A percentile compares a stretch with the other conserved stretches of the same genome.
phyloP scores from a whole-genome alignment of 2,329 filamentous ascomycete genomes.

The Falciphora oryzae region DNA sequence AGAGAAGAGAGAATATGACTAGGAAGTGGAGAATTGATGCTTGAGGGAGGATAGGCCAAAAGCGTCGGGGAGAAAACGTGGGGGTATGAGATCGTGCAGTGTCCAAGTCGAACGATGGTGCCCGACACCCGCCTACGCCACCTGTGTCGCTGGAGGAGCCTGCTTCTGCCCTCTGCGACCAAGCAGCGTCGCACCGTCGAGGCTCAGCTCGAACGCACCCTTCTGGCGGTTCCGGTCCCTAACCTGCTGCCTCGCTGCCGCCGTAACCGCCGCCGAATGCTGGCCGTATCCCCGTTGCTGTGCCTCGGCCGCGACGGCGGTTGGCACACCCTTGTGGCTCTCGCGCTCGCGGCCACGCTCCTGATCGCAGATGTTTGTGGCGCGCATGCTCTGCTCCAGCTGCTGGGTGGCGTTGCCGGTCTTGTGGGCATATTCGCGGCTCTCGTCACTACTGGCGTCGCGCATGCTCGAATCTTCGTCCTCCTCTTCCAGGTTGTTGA shows the following conservation, averaged over 20 bases:
- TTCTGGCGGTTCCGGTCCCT: slow-evolving; percentile 60
- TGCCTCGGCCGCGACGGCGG: slow-evolving; percentile 11
- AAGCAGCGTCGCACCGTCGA: slow-evolving; percentile 85
- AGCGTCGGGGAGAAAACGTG: neutral
- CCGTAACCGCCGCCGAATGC: slow-evolving; percentile 77
- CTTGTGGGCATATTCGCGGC: slow-evolving; percentile 37
- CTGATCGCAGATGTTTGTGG: slow-evolving; percentile 65
- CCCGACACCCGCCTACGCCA: neutral
- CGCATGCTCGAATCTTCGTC: slow-evolving; percentile 26
- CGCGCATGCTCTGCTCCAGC: slow-evolving; percentile 82
- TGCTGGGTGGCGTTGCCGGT: slow-evolving; percentile 47
- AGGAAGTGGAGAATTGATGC: neutral
- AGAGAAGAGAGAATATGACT: neutral
- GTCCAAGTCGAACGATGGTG: neutral
- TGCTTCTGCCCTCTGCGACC: slow-evolving; percentile 61
- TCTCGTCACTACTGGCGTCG: slow-evolving; percentile 54
- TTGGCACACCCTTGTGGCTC: slow-evolving; percentile 19
- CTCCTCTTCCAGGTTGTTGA: slow-evolving; percentile 64
- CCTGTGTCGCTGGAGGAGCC: slow-evolving; percentile 29
- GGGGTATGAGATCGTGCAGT: neutral
- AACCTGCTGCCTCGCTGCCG: slow-evolving; percentile 77
- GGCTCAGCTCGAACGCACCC: slow-evolving; percentile 83
- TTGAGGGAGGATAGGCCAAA: neutral
- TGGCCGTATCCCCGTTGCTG: slow-evolving; percentile 71
- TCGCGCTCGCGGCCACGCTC: slow-evolving; percentile 42